Conservation (phyloP, 2,329 filamentous ascomycete genomes). For the Neopestalotiopsis sp. region DNA sequence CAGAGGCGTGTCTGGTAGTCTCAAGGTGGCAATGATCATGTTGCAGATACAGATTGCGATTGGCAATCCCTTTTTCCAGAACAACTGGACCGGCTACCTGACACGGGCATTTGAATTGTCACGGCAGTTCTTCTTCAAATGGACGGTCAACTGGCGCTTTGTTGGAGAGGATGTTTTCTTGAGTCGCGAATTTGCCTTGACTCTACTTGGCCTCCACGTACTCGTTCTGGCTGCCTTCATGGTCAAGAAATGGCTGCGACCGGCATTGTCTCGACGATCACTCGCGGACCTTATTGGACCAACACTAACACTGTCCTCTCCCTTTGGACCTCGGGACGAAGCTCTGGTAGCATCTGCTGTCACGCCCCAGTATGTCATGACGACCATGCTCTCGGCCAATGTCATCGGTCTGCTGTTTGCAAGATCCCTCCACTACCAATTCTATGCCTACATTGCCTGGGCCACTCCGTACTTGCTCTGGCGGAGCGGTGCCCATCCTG, state of each 20-base stretch:
- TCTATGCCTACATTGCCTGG: conserved; percentile 92
- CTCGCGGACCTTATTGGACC: conserved; percentile 58
- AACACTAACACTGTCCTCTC: conserved; percentile 48
- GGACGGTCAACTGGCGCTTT: conserved; percentile 99
- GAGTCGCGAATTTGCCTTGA: conserved; percentile 68
- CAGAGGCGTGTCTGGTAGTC: conserved; percentile 67
- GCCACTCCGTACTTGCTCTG: conserved; percentile 86
- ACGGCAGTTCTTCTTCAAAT: conserved; percentile 91
- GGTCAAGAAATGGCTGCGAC: conserved; percentile 73
- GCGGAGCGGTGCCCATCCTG: conserved; percentile 72
- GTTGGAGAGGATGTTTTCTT: conserved; percentile 84
- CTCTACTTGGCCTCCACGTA: conserved; percentile 70
- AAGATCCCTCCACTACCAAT: conserved; percentile 91
- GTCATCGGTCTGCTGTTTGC: conserved; percentile 84
- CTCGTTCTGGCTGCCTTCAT: conserved; percentile 71
- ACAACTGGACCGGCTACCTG: conserved; percentile 74
- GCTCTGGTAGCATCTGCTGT: conserved; percentile 61
- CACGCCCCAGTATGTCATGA: conserved; percentile 76
- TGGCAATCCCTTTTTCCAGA: conserved; percentile 70
- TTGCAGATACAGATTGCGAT: conserved; percentile 76
- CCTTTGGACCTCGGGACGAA: conserved; percentile 59
- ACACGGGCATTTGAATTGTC: conserved; percentile 88
- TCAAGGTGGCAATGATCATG: conserved; percentile 76
- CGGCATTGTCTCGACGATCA: conserved; percentile 57
- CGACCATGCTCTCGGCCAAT: conserved; percentile 77